Evolutionary conservation across 2,329 filamentous ascomycete genomes (phyloP), one percentile per base, ranked within the genome.

Genomic region (Cytospora schulzeri): DNA sequence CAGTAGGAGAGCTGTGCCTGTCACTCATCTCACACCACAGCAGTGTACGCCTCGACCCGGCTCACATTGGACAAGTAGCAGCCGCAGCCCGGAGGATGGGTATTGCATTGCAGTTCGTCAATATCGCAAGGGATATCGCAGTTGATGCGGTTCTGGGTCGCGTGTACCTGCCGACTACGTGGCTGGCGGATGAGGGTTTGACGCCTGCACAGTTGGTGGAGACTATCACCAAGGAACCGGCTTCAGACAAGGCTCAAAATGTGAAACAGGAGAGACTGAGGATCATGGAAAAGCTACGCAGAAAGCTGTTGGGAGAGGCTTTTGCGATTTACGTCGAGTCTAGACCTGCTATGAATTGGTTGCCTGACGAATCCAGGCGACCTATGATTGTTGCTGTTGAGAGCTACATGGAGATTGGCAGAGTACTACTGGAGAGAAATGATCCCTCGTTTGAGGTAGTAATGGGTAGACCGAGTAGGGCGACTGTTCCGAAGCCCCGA

Each of bases 51-150:
- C 61, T 77, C 55, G 64, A 71, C 15, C 57, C 68, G 5, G 66
- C 74, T 55, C 75, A 79, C 31, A 68, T 74, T 51, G 72, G 77
- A 17, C 71, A 76, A 3, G 78, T 91, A 7, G 77, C 88, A 17
- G 71, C 77, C 19, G 83, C 87, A 0, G 88, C 88, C 1, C 79
- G 81, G 24, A 79, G 81, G 31, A 92, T 92, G 89, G 90, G 90
- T 0, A 82, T 89, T 38, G 89, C 90, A 1, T 77, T 92, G n/a
- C 90, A 93, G 71, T 91, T 89, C 69, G 85, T 91, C 70, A 93
- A 92, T 71, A 91, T 93, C 66, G 87, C 89, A 3, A 86, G 90
- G 26, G 90, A 93, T 70, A 87, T 92, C n/a, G 74, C 78, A 4
- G 85, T 86, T 3, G 90, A 92, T 69, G 88, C 90, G 0, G 76